These are phyloP conservation scores for Balamuthia mandrillaris DNA, from an alignment of 208 protist genomes.

Conservation along the genomic window DNA sequence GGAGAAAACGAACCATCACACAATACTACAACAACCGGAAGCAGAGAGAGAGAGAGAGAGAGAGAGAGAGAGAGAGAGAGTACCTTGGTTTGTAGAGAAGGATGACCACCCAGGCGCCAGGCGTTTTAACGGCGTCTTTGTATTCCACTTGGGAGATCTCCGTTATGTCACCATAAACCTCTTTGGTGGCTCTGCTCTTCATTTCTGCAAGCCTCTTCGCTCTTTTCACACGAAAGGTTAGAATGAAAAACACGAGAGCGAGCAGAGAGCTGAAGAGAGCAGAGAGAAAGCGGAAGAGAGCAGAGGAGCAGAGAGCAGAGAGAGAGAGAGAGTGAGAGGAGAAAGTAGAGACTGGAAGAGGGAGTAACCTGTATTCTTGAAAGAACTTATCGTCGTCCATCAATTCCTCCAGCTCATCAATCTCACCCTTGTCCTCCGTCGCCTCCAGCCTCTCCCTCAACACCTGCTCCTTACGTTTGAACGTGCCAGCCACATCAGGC, in stretches of 20 bases:
- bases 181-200: background rate
- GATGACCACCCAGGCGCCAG: background rate
- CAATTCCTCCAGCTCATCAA: background rate
- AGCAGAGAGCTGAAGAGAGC: background rate
- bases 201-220: background rate
- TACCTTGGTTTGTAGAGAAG: background rate
- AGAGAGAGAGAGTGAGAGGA: background rate
- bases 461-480: background rate
- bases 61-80: background rate
- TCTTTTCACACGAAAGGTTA: background rate
- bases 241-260: background rate
- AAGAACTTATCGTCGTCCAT: background rate
- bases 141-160: background rate
- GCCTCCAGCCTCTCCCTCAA: background rate
- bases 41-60: background rate
- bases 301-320: background rate
- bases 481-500: no score
- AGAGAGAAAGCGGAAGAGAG: background rate
- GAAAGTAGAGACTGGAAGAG: background rate
- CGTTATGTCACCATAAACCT: background rate
- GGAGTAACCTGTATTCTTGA: background rate
- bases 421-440: background rate
- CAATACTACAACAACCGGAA: background rate
- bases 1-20: background rate
- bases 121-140: slow-evolving; percentile 3